These are phyloP conservation scores for Neodidymelliopsis sp. DNA, from an alignment of 2,329 filamentous ascomycete species.

Conservation along the genomic window DNA sequence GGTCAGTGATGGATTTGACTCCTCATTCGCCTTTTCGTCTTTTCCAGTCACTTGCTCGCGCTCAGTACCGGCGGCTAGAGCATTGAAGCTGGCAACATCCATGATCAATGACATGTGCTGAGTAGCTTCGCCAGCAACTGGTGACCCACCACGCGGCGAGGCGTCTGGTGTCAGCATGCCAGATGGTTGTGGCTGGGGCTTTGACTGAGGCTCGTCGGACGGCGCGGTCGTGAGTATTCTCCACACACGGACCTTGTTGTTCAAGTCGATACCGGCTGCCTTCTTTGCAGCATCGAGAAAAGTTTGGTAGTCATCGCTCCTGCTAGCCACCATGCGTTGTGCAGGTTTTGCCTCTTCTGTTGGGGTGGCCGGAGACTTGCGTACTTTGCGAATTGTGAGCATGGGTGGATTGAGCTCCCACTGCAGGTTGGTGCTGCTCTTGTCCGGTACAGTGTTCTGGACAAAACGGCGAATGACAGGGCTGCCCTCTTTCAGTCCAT, in stretches of 20 bases:
- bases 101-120: conserved; percentile 63
- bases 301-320: conserved; percentile 71
- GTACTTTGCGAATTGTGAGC: conserved; percentile 83
- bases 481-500: conserved; percentile 75
- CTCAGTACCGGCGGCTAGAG: conserved; percentile 68
- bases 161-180: conserved; percentile 56
- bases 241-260: conserved; percentile 81
- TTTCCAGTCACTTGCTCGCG: conserved; percentile 69
- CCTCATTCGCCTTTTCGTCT: conserved; percentile 75
- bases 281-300: conserved; percentile 80
- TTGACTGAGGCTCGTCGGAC: conserved; percentile 39
- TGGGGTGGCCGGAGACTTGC: conserved; percentile 65
- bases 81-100: conserved; percentile 68
- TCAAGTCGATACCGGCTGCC: conserved; percentile 69
- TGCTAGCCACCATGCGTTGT: conserved; percentile 73
- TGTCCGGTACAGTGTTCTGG: conserved; percentile 74
- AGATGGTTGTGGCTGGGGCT: conserved; percentile 33
- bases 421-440: conserved; percentile 68
- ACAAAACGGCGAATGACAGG: conserved; percentile 77
- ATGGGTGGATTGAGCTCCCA: conserved; percentile 87
- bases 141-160: conserved; percentile 54
- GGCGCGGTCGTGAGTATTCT: conserved; percentile 62
- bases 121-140: conserved; percentile 35
- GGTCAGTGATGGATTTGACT: conserved; percentile 77
- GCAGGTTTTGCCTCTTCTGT: conserved; percentile 69